Conservation (phyloP, 805 yeast genomes). For the Ogataea saltuana region DNA sequence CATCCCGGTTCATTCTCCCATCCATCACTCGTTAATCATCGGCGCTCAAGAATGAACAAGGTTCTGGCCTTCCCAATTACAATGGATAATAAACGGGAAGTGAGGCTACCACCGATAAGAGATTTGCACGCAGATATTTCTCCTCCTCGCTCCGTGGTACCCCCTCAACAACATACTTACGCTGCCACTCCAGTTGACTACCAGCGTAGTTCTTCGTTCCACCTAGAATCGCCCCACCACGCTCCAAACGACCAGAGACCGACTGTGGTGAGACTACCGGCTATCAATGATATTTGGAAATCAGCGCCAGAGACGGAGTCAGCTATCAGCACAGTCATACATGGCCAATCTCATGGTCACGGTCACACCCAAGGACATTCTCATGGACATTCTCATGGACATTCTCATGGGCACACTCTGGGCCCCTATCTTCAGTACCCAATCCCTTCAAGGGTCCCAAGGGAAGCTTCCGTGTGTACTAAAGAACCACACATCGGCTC, state of each 20-base stretch:
- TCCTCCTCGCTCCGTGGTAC: slow-evolving; percentile 7
- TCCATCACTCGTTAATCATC: not conserved
- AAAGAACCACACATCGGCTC: slow-evolving; percentile 8
- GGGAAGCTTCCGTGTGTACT: slow-evolving; percentile 1
- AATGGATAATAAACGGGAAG: slow-evolving; percentile 18
- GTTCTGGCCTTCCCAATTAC: slow-evolving; percentile 21
- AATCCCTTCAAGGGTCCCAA: not conserved
- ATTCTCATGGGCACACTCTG: not conserved
- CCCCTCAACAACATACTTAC: not conserved
- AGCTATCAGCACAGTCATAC: no score
- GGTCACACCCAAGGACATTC: no score
- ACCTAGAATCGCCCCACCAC: not conserved
- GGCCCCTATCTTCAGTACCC: slow-evolving; percentile 1
- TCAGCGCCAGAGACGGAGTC: slow-evolving; percentile 83
- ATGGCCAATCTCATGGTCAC: no score
- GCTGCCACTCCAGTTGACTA: not conserved
- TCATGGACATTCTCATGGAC: no score
- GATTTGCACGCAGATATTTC: slow-evolving; percentile 10
- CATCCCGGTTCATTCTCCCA: not conserved
- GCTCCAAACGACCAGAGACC: slow-evolving; percentile 35
- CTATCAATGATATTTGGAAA: slow-evolving; percentile 77
- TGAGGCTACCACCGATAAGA: slow-evolving; percentile 21
- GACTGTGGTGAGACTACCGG: slow-evolving; percentile 68
- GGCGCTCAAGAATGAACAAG: slow-evolving; percentile 52
- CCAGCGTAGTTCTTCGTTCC: not conserved